Evolutionary conservation across 352 stramenopile species (phyloP), one percentile per base, ranked within the genome.

Genomic region (Phytophthora multivora): DNA sequence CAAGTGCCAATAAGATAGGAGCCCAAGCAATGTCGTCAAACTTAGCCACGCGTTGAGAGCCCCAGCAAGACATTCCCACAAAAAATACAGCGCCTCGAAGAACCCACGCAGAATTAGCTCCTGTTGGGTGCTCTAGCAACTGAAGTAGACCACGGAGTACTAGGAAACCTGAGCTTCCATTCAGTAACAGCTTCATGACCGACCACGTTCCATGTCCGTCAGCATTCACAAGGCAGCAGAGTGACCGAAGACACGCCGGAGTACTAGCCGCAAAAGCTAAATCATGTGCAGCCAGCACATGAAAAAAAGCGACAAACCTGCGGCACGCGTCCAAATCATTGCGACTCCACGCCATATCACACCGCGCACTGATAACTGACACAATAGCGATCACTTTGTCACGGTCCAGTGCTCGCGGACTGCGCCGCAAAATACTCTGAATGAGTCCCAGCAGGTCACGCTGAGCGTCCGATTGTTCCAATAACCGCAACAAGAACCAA

Each of bases 11-110:
- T 5, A 96, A 60, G 26, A 95, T 82, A 10, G 86, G 80, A 3
- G 73, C 73, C 83, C 85, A 94, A 51, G 83, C 80, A 51, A 91
- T 77, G 38, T 91, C 70, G 16, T 93, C 84, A 49, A 96, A 79
- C 51, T 76, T 83, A 4, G 72, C 61, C 0, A 95, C 73, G 16
- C 87, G 83, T 46, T 96, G 86, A 12, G 84, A 94, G 3, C 88
- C 88, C 88, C 88, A 96, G 31, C 83, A 93, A 13, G 86, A 95
- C 88, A 96, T 96, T 2, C 86, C 88, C 4, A 96, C 66, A 58
- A 94, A 96, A 65, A 95, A 96, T 11, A 96, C 85, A 0, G 86
- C 86, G 0, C 88, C 88, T 45, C 88, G 80, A 0, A 92, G 66
- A n/a, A 93, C 82, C 80, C 79, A 91, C 43, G 85, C 75, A 16